A percentile compares a stretch with the other conserved stretches of the same genome.
Evolutionary conservation across 306 rosid species (phyloP).

Genomic region (Glycine soja): DNA sequence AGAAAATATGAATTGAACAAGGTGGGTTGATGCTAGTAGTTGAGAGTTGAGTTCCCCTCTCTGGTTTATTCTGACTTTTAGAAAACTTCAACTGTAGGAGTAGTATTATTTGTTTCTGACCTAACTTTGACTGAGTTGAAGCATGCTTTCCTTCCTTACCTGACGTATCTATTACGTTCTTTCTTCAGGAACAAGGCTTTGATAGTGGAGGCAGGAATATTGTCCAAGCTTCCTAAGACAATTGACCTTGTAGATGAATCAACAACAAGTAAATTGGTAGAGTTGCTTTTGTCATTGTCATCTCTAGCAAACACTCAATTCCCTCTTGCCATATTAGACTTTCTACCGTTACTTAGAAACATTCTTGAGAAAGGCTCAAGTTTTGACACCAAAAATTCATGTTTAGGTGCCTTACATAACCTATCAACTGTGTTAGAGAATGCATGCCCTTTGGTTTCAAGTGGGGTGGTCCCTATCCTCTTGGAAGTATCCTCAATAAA

Average conservation of each 20-base stretch:
- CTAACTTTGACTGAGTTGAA: slow-evolving; percentile 48
- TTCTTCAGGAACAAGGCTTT: slow-evolving; percentile 83
- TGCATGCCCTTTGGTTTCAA: slow-evolving; percentile 65
- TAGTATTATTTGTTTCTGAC: slow-evolving; percentile 44
- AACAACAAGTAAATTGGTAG: slow-evolving; percentile 63
- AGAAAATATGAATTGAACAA: slow-evolving; percentile 27
- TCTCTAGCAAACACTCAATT: slow-evolving; percentile 72
- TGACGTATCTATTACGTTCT: slow-evolving; percentile 32
- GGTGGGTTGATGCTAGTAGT: slow-evolving; percentile 1
- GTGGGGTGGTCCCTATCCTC: slow-evolving; percentile 66
- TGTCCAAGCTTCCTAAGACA: slow-evolving; percentile 69
- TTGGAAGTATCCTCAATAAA: slow-evolving; percentile 55
- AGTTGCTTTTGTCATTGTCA: slow-evolving; percentile 70
- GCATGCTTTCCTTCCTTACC: slow-evolving; percentile 45
- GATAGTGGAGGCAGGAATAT: slow-evolving; percentile 84
- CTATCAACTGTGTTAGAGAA: slow-evolving; percentile 78
- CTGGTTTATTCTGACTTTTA: slow-evolving; percentile 43
- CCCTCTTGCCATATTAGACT: slow-evolving; percentile 61
- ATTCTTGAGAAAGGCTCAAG: slow-evolving; percentile 58
- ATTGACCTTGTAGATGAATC: slow-evolving; percentile 64
- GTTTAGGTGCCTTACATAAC: slow-evolving; percentile 73
- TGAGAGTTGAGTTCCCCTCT: slow-evolving; percentile 30
- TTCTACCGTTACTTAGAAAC: slow-evolving; percentile 57
- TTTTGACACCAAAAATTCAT: slow-evolving; percentile 58
- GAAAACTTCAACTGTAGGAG: slow-evolving; percentile 24